These are phyloP conservation scores for Arthroderma sp. DNA, from an alignment of 2,329 filamentous ascomycete species.

Conservation along the genomic window DNA sequence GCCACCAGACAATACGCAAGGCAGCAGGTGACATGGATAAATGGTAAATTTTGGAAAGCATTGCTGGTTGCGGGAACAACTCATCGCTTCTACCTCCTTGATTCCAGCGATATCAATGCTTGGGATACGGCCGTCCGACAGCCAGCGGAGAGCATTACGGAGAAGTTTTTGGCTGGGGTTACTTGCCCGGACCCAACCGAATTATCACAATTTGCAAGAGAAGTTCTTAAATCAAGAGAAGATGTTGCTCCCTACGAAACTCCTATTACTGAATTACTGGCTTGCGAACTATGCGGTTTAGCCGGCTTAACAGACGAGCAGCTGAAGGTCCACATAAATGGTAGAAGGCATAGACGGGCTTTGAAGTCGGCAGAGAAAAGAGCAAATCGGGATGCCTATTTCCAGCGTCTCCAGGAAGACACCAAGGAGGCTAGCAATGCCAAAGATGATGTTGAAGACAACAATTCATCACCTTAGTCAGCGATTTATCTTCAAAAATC, in stretches of 20 bases:
- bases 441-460: too few relatives aligned
- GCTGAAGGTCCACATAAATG: slow-evolving; percentile 45
- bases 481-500: too few relatives aligned
- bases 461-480: too few relatives aligned
- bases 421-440: not conserved
- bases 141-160: slow-evolving; percentile 50
- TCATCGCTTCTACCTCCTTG: slow-evolving; percentile 59
- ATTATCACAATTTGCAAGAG: slow-evolving; percentile 44
- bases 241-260: slow-evolving; percentile 31
- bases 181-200: slow-evolving; percentile 43
- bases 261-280: too few relatives aligned
- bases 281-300: slow-evolving; percentile 57
- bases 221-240: slow-evolving; percentile 45
- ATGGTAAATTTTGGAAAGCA: slow-evolving; percentile 62
- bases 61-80: slow-evolving; percentile 43
- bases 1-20: slow-evolving; percentile 81
- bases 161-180: slow-evolving; percentile 48
- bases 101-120: slow-evolving; percentile 55
- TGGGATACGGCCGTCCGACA: slow-evolving; percentile 54
- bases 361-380: slow-evolving; percentile 23
- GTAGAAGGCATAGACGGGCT: slow-evolving; percentile 45
- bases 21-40: slow-evolving; percentile 76
- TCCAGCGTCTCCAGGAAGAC: slow-evolving; percentile 15
- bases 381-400: slow-evolving; percentile 21
- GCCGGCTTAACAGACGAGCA: slow-evolving; percentile 29